A percentile compares a stretch with the other conserved stretches of the same genome.
Evolutionary conservation across 495 filamentous ascomycete species (phyloP).

Genomic region (Tirmania nivea): DNA sequence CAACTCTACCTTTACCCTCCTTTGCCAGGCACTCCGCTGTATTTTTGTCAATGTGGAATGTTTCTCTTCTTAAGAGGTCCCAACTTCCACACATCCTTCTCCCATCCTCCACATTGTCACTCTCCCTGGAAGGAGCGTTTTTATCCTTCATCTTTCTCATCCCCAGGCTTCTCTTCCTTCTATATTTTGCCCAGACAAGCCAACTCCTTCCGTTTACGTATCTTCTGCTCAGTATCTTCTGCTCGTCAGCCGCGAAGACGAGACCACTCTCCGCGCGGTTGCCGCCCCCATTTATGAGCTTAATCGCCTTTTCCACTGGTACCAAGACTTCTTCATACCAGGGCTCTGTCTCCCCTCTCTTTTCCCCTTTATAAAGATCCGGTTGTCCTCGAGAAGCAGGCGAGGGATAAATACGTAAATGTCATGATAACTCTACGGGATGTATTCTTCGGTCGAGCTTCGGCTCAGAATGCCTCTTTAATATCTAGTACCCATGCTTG

Average conservation of each 20-base stretch:
- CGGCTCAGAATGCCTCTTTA: constrained; percentile 12
- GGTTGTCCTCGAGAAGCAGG: background rate
- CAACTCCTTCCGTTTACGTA: too few relatives aligned
- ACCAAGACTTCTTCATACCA: background rate
- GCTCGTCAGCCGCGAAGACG: too few relatives aligned
- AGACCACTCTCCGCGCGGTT: too few relatives aligned
- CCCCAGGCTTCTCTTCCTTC: background rate
- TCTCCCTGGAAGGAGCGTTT: background rate
- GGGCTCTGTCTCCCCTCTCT: background rate
- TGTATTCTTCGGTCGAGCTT: too few relatives aligned
- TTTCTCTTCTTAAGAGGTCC: too few relatives aligned
- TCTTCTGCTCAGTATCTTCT: too few relatives aligned
- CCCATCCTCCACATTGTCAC: background rate
- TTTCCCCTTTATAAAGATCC: background rate
- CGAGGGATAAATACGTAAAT: too few relatives aligned
- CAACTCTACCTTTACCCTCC: background rate
- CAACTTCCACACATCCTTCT: background rate
- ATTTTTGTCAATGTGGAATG: background rate
- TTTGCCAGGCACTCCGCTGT: background rate
- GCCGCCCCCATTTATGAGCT: background rate
- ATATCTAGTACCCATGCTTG: too few relatives aligned
- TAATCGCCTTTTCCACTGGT: background rate
- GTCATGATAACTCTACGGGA: too few relatives aligned
- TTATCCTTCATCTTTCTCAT: background rate
- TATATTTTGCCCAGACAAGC: background rate